A percentile compares a stretch with the other conserved stretches of the same genome.
Conservation (phyloP, 495 filamentous ascomycete species). For the Annulohypoxylon maeteangense region DNA sequence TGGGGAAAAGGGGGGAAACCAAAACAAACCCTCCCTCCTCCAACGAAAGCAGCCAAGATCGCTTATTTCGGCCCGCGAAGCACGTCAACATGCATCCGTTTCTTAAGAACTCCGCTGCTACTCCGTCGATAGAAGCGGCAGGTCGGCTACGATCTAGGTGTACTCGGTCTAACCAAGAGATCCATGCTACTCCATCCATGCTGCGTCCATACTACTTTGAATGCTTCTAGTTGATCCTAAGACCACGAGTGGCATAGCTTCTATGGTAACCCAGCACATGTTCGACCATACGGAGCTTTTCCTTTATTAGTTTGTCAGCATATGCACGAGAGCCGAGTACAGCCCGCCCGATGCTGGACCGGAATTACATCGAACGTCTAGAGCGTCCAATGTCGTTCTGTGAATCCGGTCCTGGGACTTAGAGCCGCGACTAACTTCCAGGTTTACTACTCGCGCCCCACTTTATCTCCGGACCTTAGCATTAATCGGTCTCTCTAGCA, state of each 20-base stretch:
- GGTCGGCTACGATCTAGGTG: constrained; percentile 21
- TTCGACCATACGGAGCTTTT: constrained; percentile 26
- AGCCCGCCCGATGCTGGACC: constrained; percentile 7
- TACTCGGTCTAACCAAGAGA: constrained; percentile 26
- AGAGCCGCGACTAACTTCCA: constrained; percentile 26
- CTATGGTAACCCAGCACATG: background rate
- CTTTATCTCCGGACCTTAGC: background rate
- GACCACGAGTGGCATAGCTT: constrained; percentile 13
- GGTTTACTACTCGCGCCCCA: constrained; percentile 19
- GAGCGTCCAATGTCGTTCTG: constrained; percentile 6
- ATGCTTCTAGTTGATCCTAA: constrained; percentile 7
- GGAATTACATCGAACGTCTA: constrained; percentile 10
- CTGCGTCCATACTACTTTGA: constrained; percentile 3
- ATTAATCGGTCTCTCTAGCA: constrained; percentile 7
- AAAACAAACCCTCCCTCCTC: background rate
- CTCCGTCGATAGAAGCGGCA: constrained; percentile 36
- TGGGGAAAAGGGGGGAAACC: background rate
- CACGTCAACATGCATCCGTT: constrained; percentile 1
- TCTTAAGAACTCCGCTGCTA: constrained; percentile 32
- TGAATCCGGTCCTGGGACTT: constrained; percentile 27
- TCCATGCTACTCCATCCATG: constrained; percentile 15
- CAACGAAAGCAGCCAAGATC: constrained; percentile 1
- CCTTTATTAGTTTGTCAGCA: constrained; percentile 31
- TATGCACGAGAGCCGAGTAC: constrained; percentile 4
- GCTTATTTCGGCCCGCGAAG: constrained; percentile 39